Evolutionary conservation across 2,329 filamentous ascomycete species (phyloP).

Genomic region (Diaporthe vexans): DNA sequence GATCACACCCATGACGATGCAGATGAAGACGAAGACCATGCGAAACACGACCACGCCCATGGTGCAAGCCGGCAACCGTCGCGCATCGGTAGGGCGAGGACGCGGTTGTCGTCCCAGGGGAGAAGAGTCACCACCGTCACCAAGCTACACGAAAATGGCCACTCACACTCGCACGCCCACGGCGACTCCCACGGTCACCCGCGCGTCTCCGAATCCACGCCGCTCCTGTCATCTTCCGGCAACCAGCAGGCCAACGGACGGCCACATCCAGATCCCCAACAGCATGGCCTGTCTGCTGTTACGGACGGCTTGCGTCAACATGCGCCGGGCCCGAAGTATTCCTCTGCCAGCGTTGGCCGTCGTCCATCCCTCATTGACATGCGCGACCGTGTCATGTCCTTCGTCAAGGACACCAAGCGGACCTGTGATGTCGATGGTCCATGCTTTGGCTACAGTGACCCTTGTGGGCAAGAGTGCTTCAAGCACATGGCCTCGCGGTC

Average conservation of each 20-base stretch:
- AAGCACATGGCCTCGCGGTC: conserved; percentile 65
- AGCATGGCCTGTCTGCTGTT: conserved; percentile 49
- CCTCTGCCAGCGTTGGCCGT: conserved; percentile 46
- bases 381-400: conserved; percentile 71
- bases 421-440: conserved; percentile 73
- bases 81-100: conserved; percentile 37
- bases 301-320: conserved; percentile 47
- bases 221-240: conserved; percentile 56
- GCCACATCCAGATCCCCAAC: conserved; percentile 45
- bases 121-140: conserved; percentile 41
- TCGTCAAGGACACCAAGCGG: conserved; percentile 74
- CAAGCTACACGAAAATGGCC: conserved; percentile 36
- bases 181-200: conserved; percentile 4
- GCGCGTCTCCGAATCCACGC: conserved; percentile 60
- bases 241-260: conserved; percentile 47
- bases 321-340: background rate
- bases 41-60: conserved; percentile 48
- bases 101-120: conserved; percentile 41
- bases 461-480: conserved; percentile 76
- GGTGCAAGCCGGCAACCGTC: conserved; percentile 41
- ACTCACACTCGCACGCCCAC: conserved; percentile 44
- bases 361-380: conserved; percentile 69
- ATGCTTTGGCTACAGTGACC: conserved; percentile 76
- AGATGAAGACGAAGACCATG: conserved; percentile 45
- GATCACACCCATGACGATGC: conserved; percentile 79